Conservation (phyloP, 805 yeast genomes). For the Kregervanrija delftensis region DNA sequence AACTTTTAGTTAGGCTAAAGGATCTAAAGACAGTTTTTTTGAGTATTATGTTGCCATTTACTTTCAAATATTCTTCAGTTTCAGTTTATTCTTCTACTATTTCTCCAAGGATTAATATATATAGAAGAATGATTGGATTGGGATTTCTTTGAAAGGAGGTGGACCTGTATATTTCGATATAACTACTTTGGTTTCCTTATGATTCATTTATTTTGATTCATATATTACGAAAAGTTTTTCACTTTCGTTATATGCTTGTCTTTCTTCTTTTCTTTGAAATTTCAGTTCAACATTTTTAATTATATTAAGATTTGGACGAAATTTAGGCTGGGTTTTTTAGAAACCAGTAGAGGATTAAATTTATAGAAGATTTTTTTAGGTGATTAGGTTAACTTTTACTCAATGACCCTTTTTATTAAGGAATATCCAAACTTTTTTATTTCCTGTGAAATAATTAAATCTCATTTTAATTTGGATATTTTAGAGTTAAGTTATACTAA, state of each 20-base stretch:
- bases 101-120: no score
- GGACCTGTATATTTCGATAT: conserved; percentile 2
- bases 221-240: neutral
- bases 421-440: conserved; percentile 1
- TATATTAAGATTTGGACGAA: neutral
- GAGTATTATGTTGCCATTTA: conserved; percentile 9
- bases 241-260: conserved; percentile 3
- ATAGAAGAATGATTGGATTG: neutral
- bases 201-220: neutral
- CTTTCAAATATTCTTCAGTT: neutral
- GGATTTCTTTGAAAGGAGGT: conserved; percentile 2
- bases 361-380: conserved; percentile 11
- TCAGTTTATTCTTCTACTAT: neutral
- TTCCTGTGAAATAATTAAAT: neutral
- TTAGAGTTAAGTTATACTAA: conserved; percentile 20
- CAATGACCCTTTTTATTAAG: conserved; percentile 19
- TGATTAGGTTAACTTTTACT: conserved; percentile 14
- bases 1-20: conserved; percentile 19
- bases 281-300: neutral
- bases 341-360: conserved; percentile 18
- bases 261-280: conserved; percentile 5
- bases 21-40: conserved; percentile 26
- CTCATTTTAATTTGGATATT: neutral
- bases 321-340: neutral
- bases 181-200: neutral